Evolutionary conservation across 83 land plant species (phyloP).

Genomic region (Larix sibirica): DNA sequence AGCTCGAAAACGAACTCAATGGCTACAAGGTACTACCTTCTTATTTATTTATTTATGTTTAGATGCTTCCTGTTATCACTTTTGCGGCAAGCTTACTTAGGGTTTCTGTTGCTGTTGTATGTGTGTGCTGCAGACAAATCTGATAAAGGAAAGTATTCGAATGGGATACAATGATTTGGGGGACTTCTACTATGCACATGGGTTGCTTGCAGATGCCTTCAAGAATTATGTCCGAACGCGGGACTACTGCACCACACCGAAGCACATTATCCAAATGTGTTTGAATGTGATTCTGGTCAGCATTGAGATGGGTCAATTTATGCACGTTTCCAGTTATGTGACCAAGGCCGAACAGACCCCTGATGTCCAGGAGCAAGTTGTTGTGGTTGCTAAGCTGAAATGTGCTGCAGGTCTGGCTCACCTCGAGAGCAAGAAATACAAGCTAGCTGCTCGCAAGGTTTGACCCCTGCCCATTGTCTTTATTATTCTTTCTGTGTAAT

Average conservation of each 20-base stretch:
- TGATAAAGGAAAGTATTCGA: conserved; percentile 96
- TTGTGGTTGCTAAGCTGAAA: conserved; percentile 66
- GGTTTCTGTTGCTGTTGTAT: background rate
- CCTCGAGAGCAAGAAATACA: conserved; percentile 83
- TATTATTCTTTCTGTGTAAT: background rate
- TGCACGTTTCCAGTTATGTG: conserved; percentile 92
- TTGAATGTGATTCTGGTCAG: conserved; percentile 90
- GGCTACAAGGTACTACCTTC: conserved; percentile 61
- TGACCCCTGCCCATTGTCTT: background rate
- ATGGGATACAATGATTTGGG: conserved; percentile 99
- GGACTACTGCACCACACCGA: conserved; percentile 96
- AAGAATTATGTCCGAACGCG: conserved; percentile 90
- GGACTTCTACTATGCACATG: conserved; percentile 88
- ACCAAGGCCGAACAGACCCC: conserved; percentile 90
- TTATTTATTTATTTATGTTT: background rate
- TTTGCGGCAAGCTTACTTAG: background rate
- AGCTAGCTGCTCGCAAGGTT: conserved; percentile 97
- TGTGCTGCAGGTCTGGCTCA: conserved; percentile 91
- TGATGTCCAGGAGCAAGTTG: conserved; percentile 68
- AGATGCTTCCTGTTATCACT: background rate
- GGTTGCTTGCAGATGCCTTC: conserved; percentile 83
- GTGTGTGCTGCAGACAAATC: conserved; percentile 69
- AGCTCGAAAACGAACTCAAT: conserved; percentile 91
- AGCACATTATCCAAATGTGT: conserved; percentile 93
- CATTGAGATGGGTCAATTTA: conserved; percentile 96